These are phyloP conservation scores for Komagataella phaffii DNA, from an alignment of 805 yeast species.

Conservation along the genomic window DNA sequence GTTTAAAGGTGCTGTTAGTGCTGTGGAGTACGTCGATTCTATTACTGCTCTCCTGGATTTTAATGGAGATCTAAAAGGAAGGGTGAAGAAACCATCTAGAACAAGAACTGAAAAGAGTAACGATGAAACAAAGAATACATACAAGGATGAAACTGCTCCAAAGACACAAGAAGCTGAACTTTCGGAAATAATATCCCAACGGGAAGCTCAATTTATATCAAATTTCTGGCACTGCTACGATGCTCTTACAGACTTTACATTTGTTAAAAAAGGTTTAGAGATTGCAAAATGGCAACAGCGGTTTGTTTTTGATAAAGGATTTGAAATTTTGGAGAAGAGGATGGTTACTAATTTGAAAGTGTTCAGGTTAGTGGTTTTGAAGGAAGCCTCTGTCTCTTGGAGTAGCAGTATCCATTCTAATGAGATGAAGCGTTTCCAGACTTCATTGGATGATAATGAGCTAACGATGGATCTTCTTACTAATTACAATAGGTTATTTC, in stretches of 20 bases:
- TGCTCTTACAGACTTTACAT: conserved; percentile 33
- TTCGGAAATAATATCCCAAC: conserved; percentile 10
- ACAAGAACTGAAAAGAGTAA: conserved; percentile 1
- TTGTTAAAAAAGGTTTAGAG: conserved; percentile 57
- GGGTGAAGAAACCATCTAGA: background rate
- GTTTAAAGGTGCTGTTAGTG: conserved; percentile 73
- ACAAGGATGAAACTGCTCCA: conserved; percentile 5
- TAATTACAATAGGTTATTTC: conserved; percentile 30
- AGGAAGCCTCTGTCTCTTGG: conserved; percentile 37
- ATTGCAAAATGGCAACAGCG: conserved; percentile 78
- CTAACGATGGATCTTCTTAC: conserved; percentile 2
- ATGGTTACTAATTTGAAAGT: conserved; percentile 66
- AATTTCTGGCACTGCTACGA: conserved; percentile 49
- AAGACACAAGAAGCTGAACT: conserved; percentile 16
- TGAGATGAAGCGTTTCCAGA: background rate
- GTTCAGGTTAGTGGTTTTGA: conserved; percentile 76
- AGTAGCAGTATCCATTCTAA: conserved; percentile 3
- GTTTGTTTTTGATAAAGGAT: conserved; percentile 76
- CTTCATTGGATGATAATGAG: conserved; percentile 5
- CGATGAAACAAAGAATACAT: conserved; percentile 3
- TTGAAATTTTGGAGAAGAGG: conserved; percentile 76
- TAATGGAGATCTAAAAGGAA: conserved; percentile 23
- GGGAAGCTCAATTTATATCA: conserved; percentile 20
- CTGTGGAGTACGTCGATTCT: conserved; percentile 88
- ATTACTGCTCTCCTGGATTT: conserved; percentile 73